Evolutionary conservation across 176 grass and related monocot genomes (phyloP).

Genomic region (Puccinellia tenuiflora): DNA sequence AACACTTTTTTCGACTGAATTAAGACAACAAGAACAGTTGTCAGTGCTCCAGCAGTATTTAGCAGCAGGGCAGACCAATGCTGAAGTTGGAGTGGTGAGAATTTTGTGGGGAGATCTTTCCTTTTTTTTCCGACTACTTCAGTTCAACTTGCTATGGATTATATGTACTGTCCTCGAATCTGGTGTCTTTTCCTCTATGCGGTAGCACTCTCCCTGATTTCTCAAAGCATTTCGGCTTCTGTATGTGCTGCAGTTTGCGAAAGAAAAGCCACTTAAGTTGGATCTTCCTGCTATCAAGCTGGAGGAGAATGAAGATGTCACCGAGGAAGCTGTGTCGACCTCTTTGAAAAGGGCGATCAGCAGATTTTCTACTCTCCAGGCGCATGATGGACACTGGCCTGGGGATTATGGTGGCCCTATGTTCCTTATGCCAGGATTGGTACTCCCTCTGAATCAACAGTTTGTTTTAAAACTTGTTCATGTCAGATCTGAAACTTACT

Average conservation of each 20-base stretch:
- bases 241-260: slow-evolving; percentile 57
- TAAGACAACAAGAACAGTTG: neutral
- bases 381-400: slow-evolving; percentile 86
- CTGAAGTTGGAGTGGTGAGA: neutral
- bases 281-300: slow-evolving; percentile 58
- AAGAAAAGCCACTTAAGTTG: slow-evolving; percentile 58
- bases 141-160: neutral
- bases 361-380: slow-evolving; percentile 62
- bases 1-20: neutral
- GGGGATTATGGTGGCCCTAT: slow-evolving; percentile 86
- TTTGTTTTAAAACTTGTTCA: neutral
- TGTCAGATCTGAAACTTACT: slow-evolving; percentile 9
- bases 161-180: neutral
- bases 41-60: neutral
- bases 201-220: neutral
- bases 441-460: slow-evolving; percentile 20
- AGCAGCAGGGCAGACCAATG: neutral
- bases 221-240: neutral
- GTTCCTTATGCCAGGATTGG: slow-evolving; percentile 88
- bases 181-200: neutral
- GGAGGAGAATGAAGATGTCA: slow-evolving; percentile 65
- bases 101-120: neutral
- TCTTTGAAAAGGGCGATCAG: slow-evolving; percentile 61
- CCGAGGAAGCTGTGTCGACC: slow-evolving; percentile 46
- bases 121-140: neutral